A percentile compares a stretch with the other conserved stretches of the same genome.
Evolutionary conservation across 2,329 filamentous ascomycete species (phyloP).

Genomic region (Colletotrichum musae): DNA sequence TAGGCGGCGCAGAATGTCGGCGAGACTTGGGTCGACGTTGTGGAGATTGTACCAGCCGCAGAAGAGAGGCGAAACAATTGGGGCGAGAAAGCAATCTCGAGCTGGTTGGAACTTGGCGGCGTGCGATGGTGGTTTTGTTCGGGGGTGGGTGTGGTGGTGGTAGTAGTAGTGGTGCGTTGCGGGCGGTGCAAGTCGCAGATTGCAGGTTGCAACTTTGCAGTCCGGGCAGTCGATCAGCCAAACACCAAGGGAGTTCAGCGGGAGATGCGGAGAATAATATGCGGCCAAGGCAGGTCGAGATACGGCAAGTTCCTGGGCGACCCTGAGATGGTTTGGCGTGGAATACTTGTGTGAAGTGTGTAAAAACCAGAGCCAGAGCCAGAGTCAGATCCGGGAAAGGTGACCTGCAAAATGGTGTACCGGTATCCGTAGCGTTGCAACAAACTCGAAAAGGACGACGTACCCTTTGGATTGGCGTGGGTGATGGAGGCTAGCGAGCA

Average conservation of each 20-base stretch:
- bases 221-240: neutral
- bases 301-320: slow-evolving; percentile 6
- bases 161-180: slow-evolving; percentile 2
- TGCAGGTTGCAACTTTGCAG: neutral
- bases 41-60: slow-evolving; percentile 20
- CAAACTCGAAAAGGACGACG: neutral
- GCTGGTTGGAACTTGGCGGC: neutral
- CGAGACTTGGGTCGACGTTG: neutral
- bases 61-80: slow-evolving; percentile 18
- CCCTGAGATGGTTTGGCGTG: slow-evolving; percentile 7
- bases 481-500: slow-evolving; percentile 11
- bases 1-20: slow-evolving; percentile 1
- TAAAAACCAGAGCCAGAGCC: neutral
- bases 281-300: slow-evolving; percentile 13
- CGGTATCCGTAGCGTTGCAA: neutral
- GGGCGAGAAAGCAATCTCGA: neutral
- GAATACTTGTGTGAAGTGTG: neutral
- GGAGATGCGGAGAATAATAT: slow-evolving; percentile 30
- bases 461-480: slow-evolving; percentile 22
- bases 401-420: neutral
- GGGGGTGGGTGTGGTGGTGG: neutral
- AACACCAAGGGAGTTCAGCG: neutral
- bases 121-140: slow-evolving; percentile 3
- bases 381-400: too few relatives aligned
- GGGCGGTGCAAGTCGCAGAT: slow-evolving; percentile 12